Percentiles rank a stretch among this genome's conserved stretches.
Evolutionary conservation across 257 asterid species (phyloP).

Genomic region (Avicennia marina): DNA sequence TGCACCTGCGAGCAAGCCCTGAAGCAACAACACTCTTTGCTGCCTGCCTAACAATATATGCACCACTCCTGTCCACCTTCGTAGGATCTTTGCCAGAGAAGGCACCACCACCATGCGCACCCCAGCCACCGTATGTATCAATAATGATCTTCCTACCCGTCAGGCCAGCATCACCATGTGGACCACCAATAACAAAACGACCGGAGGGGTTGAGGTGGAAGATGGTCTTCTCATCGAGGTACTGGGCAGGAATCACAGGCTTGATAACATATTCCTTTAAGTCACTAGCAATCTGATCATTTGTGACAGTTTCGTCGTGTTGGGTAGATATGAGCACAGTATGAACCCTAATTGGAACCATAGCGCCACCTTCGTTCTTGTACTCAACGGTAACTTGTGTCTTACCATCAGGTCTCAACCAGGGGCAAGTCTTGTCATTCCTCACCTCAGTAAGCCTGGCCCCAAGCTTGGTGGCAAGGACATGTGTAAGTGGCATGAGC

Average conservation of each 20-base stretch:
- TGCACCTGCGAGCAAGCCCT: slow-evolving; percentile 76
- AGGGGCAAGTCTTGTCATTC: slow-evolving; percentile 79
- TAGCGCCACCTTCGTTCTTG: slow-evolving; percentile 71
- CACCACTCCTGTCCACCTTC: slow-evolving; percentile 93
- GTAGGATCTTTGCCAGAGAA: slow-evolving; percentile 91
- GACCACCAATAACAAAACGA: slow-evolving; percentile 86
- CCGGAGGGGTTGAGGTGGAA: slow-evolving; percentile 94
- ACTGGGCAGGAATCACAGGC: slow-evolving; percentile 75
- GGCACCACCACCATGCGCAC: slow-evolving; percentile 94
- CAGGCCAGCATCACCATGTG: slow-evolving; percentile 90
- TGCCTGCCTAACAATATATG: slow-evolving; percentile 85
- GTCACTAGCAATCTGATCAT: slow-evolving; percentile 64
- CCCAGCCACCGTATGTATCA: slow-evolving; percentile 96
- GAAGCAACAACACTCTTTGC: slow-evolving; percentile 93
- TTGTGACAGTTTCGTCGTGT: slow-evolving; percentile 84
- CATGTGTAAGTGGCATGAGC: slow-evolving; percentile 92
- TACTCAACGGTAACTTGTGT: slow-evolving; percentile 90
- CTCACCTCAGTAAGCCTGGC: slow-evolving; percentile 91
- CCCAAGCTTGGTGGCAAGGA: slow-evolving; percentile 89
- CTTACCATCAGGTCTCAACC: slow-evolving; percentile 93
- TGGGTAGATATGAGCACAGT: slow-evolving; percentile 90
- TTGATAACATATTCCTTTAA: slow-evolving; percentile 79
- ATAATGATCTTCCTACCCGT: slow-evolving; percentile 86
- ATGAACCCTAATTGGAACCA: slow-evolving; percentile 82
- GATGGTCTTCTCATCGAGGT: slow-evolving; percentile 81